Percentiles rank a stretch among this genome's conserved stretches.
Conservation (phyloP, 768 basidiomycete species). For the Boletus edulis region DNA sequence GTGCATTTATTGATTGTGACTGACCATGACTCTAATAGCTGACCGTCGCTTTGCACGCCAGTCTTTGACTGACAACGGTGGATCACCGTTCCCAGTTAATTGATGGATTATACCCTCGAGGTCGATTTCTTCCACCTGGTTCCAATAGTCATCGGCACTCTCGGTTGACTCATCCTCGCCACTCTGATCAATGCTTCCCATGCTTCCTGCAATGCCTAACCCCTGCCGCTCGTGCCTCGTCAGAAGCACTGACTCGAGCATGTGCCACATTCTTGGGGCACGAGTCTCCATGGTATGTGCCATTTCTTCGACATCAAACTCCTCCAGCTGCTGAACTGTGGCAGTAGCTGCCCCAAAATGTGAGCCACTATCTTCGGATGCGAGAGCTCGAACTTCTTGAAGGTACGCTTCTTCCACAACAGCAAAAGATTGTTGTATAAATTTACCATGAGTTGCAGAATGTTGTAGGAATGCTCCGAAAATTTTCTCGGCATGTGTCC, state of each 20-base stretch:
- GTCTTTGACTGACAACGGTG: too few species aligned
- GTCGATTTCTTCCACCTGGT: not conserved
- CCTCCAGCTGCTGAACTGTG: not conserved
- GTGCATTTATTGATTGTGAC: too few species aligned
- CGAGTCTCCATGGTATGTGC: not conserved
- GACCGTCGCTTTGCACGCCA: too few species aligned
- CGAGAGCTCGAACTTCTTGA: too few species aligned
- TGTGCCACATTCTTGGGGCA: not conserved
- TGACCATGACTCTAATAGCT: too few species aligned
- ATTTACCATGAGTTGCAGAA: too few species aligned
- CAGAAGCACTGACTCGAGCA: not conserved
- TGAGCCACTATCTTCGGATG: too few species aligned
- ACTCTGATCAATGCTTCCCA: not conserved
- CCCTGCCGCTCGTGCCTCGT: not conserved
- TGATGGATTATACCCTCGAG: not conserved
- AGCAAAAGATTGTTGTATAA: too few species aligned
- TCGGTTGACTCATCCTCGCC: rapidly evolving
- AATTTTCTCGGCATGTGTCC: too few species aligned
- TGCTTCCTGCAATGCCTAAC: not conserved
- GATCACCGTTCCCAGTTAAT: not conserved
- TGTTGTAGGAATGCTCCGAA: too few species aligned
- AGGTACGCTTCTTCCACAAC: too few species aligned
- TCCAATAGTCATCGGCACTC: not conserved
- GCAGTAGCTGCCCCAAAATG: not conserved
- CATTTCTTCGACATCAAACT: not conserved